Conservation (phyloP, 169 alveolate genomes). For the Plasmodium malariae region DNA sequence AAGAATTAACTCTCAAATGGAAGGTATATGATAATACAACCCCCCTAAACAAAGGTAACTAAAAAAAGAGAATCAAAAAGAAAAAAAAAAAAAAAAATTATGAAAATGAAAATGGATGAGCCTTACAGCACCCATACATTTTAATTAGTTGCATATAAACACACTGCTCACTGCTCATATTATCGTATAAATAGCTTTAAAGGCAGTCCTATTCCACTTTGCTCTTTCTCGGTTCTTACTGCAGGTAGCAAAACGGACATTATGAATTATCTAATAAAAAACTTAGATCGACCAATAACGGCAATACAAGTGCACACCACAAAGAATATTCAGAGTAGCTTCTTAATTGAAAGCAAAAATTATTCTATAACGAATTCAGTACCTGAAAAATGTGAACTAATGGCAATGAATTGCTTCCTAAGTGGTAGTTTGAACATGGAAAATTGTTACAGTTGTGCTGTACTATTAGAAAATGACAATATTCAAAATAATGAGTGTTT, state of each 20-base stretch:
- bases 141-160: no score
- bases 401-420: neutral
- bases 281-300: neutral
- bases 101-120: no score
- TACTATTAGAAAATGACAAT: slow-evolving; percentile 23
- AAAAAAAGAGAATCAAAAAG: neutral
- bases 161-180: no score
- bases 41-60: no score
- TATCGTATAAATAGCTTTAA: no score
- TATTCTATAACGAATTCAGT: neutral
- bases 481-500: slow-evolving; percentile 2
- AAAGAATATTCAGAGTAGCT: neutral
- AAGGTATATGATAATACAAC: slow-evolving; percentile 11
- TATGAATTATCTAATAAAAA: neutral
- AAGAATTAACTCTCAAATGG: slow-evolving; percentile 14
- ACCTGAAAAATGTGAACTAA: neutral
- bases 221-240: neutral
- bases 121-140: no score
- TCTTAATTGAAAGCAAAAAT: slow-evolving; percentile 14
- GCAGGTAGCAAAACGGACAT: slow-evolving; percentile 11
- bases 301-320: slow-evolving; percentile 28
- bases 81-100: neutral
- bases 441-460: no score
- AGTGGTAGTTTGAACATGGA: no score
- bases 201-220: neutral